Evolutionary conservation across 768 basidiomycete genomes (phyloP), one percentile per base, ranked within the genome.

Genomic region (Filobasidium floriforme): DNA sequence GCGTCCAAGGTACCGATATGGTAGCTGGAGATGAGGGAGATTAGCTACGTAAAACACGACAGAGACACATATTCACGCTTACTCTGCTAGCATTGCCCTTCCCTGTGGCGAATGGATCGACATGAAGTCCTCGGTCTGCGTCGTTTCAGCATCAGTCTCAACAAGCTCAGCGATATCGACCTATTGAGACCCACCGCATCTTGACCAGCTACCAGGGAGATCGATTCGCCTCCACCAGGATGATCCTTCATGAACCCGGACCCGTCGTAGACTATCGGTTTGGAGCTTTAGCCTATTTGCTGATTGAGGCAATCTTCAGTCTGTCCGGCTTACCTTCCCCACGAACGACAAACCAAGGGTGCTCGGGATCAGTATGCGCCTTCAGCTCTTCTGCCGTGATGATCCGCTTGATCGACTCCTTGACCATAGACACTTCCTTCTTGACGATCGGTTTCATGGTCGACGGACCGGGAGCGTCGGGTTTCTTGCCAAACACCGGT

Each of bases 31-130:
- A 44, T 1, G 7, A 29, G 73, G 70, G 52, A 9, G 3, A 4
- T 37, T 37, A 37, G 32, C 32, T 37, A 40, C 29, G 64, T 40
- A 51, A 0, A 19, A 40, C 7, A 60, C n/a, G 29, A 60, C 28
- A n/a, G 12, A 3, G 10, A 29, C 24, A 29, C 4, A 7, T 6
- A n/a, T 26, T 15, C 10, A 51, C 65, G 67, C 10, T 52, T 77
- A 83, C 69, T 82, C 80, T 0, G 79, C 80, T 10, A 85, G 77
- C 71, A 82, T 81, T 26, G 65, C 66, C 62, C 80, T 81, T 1
- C 82, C 84, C 64, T 83, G 83, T 10, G 79, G 74, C n/a, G 83
- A 84, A 73, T 86, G 86, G 61, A 86, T 85, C 0, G 85, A 83
- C 74, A 85, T 79, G 73, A 86, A 87, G 66, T 87, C 85, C 15